These are phyloP conservation scores for Auricularia auricula-judae DNA, from an alignment of 768 basidiomycete species.

Conservation along the genomic window DNA sequence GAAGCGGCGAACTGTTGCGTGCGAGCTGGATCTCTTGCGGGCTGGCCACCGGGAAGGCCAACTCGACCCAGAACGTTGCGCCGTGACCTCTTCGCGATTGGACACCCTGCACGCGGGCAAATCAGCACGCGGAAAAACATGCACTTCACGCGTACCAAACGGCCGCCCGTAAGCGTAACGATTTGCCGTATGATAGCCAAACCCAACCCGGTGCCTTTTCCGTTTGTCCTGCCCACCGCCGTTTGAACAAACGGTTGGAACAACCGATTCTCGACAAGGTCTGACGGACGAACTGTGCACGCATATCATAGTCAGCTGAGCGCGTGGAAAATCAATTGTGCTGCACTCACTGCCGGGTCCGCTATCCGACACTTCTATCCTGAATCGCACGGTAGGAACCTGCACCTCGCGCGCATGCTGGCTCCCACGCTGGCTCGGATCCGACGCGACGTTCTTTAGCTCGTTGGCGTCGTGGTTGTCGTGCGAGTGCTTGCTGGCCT, in stretches of 20 bases:
- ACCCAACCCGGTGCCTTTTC: conserved; percentile 33
- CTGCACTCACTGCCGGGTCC: conserved; percentile 9
- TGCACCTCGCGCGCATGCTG: conserved; percentile 3
- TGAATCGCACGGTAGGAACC: conserved; percentile 12
- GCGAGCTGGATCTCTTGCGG: not conserved
- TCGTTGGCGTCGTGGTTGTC: not conserved
- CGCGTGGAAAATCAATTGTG: not conserved
- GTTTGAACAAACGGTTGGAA: conserved; percentile 23
- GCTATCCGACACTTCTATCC: conserved; percentile 11
- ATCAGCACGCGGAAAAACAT: not conserved
- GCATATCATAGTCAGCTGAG: conserved; percentile 1
- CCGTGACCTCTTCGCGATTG: conserved; percentile 25
- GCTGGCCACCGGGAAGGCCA: conserved; percentile 11
- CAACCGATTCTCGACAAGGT: conserved; percentile 15
- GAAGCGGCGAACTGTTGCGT: conserved; percentile 4
- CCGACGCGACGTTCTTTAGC: not conserved
- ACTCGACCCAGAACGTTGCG: conserved; percentile 32
- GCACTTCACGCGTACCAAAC: conserved; percentile 17
- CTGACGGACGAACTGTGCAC: conserved; percentile 13
- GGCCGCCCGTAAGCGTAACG: conserved; percentile 29
- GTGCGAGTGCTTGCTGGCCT: not conserved
- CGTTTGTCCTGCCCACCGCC: conserved; percentile 27
- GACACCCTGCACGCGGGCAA: conserved; percentile 9
- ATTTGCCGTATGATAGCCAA: conserved; percentile 34
- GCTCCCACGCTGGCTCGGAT: not conserved